Evolutionary conservation across 345 rosid genomes (phyloP), one percentile per base, ranked within the genome.

Genomic region (Eucalyptus viminalis): DNA sequence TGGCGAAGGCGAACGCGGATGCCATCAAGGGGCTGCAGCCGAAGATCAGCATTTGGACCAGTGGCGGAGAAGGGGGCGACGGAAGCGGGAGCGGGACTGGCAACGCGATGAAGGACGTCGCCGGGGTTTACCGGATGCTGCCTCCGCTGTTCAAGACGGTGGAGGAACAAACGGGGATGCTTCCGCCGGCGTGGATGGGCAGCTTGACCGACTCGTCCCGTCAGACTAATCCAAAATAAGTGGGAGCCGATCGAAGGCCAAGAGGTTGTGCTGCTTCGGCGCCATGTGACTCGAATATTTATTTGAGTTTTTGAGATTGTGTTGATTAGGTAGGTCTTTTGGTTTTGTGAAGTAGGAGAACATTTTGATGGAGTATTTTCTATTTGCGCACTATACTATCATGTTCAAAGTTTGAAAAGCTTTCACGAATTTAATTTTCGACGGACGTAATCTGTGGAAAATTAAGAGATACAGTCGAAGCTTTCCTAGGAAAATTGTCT

Each of bases 151-250:
- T 97, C 17, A 91, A 94, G 89, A 97, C 98, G 24, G 98, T 97
- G 87, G 92, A 97, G 4, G 96, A 97, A 44, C 98, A 96, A 86
- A 97, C 97, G 2, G 98, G 96, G 60, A 96, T 95, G 97, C 91
- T 90, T 7, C 98, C 98, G 14, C 96, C 99, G 5, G 65, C 95
- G 3, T 97, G 96, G 96, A 87, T 97, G 56, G 97, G 95, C 72
- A 89, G 91, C 16, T 60, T 95, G 6, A 25, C 89, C 7, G 89
- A 91, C 47, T n/a, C 87, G 4, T 13, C 89, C 14, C 8, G 15
- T 8, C 83, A 11, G 81, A 37, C 14, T 45, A 22, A 72, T 37
- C 45, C 45, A 37, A 72, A 37, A 19, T 72, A 72, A 21, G 45
- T 2, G 80, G 43, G 43, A 69, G 43, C 43, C 2, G 24, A 69